Percentiles rank a stretch among this genome's conserved stretches.
phyloP scores from a whole-genome alignment of 2,329 filamentous ascomycete species.

The Calonectria fujianensis region DNA sequence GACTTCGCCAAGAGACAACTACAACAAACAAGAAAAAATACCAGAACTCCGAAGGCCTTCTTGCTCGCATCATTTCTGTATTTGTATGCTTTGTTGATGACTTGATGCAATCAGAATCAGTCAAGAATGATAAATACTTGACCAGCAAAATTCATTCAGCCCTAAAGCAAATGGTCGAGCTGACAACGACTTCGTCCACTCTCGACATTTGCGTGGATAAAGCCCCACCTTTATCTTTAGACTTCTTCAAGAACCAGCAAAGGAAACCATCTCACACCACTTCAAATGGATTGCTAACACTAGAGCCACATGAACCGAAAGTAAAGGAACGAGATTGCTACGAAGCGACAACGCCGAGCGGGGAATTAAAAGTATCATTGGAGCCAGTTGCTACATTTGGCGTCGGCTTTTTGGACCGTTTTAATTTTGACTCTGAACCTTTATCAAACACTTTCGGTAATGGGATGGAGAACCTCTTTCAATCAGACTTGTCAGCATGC shows the following conservation, averaged over 20 bases:
- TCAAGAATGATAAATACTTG: not conserved
- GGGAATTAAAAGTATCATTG: no score
- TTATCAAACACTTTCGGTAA: not conserved
- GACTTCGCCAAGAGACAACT: not conserved
- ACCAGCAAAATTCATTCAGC: slow-evolving; percentile 6
- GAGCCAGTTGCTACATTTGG: no score
- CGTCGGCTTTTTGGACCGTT: no score
- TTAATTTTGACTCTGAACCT: no score
- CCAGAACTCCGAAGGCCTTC: not conserved
- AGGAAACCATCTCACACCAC: no score
- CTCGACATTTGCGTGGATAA: not conserved
- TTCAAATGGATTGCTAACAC: no score
- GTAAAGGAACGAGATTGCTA: no score
- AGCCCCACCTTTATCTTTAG: no score
- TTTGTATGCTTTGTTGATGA: slow-evolving; percentile 1
- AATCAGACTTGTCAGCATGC: no score
- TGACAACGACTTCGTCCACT: not conserved
- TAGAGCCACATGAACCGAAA: no score
- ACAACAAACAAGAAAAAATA: not conserved
- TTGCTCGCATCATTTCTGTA: not conserved
- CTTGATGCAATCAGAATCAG: not conserved
- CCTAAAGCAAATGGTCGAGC: not conserved
- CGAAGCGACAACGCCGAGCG: no score
- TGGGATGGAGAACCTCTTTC: no score
- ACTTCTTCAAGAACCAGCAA: not conserved